Base-by-base conservation (phyloP, 192 early-diverging fungal genomes). In the Coemansia umbellata region DNA sequence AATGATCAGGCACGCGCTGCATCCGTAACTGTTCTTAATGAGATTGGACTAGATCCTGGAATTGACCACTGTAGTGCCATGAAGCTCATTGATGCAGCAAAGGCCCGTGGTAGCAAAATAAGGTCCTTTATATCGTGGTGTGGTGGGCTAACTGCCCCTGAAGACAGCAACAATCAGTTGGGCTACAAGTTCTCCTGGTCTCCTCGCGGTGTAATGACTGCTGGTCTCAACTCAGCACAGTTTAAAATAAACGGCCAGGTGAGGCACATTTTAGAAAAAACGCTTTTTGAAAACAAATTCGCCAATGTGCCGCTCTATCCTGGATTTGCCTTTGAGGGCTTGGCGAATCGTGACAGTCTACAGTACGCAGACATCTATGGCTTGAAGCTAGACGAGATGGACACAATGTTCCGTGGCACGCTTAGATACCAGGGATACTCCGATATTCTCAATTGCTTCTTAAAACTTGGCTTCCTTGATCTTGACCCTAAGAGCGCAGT, bases 131-230 rank as follows among this genome's bases (percentile, higher is more conserved):
- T 93, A 33, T 96, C 93, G 23, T 98, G 91, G 89, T 98, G 96
- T 52, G 94, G 96, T 33, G 94, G 96, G 1, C 70, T 98, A 13
- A 87, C 92, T 0, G 92, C 93, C 8, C 96, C 96, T 10, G 96
- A 99, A 58, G 78, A 80, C 35, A 94, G 91, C 44, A 74, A 86
- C 62, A 95, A 94, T 47, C 91, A 94, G 35, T 70, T 99, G 13
- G 92, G 86, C 14, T 89, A 97, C 81, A 97, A 98, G 58, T 98
- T 98, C 65, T 89, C 87, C 33, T 97, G 95, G 94, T 91, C 89
- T 2, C 91, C 94, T 6, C 78, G 87, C 10, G 90, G 96, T 30
- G 94, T 96, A 4, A 68, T 98, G 54, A 87, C 91, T 5, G 96
- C 96, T 13, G 89, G 86, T 2, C 60, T 85, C 24, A 98, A 98